Base-by-base conservation (phyloP, 129 eudicot species). In the Flaveria sonorensis region DNA sequence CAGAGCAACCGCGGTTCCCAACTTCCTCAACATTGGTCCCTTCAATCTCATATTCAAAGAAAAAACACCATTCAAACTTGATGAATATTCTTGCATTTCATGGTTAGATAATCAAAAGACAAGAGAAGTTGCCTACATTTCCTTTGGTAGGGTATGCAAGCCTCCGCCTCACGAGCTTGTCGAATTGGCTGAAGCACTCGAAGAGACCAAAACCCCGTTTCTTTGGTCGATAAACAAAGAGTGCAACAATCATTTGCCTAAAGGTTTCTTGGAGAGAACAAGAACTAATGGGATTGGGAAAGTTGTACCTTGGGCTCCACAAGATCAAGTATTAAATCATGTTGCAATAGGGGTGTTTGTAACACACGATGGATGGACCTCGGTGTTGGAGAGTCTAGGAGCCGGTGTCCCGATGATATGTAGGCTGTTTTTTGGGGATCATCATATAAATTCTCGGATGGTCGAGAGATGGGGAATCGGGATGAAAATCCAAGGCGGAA, bases 261-360 rank as follows among this genome's bases (percentile, higher is more conserved):
- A 81, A 15, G 87, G 87, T 18, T 82, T 87, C n/a, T 16, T 83
- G 32, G 83, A 89, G 2, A 71, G 84, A 51, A 71, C 73, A 11
- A 51, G 40, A 0, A 57, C 9, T 10, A 70, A 36, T 6, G 83
- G 79, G 10, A 39, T 7, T 10, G 89, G 89, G 46, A 92, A 82
- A 73, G 68, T 89, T 8, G 97, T 92, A 4, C 45, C 91, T 0
- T 92, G 96, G 97, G 92, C 91, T 0, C 97, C 97, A 40, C 97
- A 92, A 48, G 32, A 73, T 55, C 84, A 82, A 62, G 81, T 91
- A 0, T 79, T 92, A 62, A 83, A 51, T 48, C 86, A 87, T 73
- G 12, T 45, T 2, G 79, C 87, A 0, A 81, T 84, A 8, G 92
- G 91, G 28, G 88, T 80, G 43, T 84, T 85, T 63, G 75, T 89